Base-by-base conservation (phyloP, 352 stramenopile species). In the Pythium utonaiense region DNA sequence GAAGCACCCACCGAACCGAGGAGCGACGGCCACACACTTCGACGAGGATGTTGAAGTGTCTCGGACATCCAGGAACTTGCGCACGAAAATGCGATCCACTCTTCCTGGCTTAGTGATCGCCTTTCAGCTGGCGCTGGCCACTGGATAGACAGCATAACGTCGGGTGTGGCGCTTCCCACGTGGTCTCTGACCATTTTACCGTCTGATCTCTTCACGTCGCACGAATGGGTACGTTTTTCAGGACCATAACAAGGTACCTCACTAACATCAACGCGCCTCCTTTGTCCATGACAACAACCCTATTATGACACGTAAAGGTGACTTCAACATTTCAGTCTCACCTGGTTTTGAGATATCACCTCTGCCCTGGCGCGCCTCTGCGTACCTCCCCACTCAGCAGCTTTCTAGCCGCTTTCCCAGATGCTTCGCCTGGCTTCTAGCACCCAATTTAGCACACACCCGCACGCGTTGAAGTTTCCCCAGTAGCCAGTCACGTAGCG, bases 371-470 rank as follows among this genome's bases (percentile, higher is more conserved):
- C 33, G 36, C 24, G 24, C 52, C 52, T 48, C 24, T 57, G 36
- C 28, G 12, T 27, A 25, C 41, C 25, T 55, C 31, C n/a, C 10
- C 44, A 22, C 22, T 14, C 22, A 2, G 55, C 40, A 19, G 16
- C 36, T 65, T n/a, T 65, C 58, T 31, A 65, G 38, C 22, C 31
- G 31, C 41, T 16, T 57, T 49, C 28, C 50, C 59, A 66, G 59
- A 31, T 66, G 59, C 40, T 66, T 60, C 40, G 59, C 59, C 59
- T 27, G 54, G 59, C 59, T 60, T 66, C 59, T 66, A 66, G 59
- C 59, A 24, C 34, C 17, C 33, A 38, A 54, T 47, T 53, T 53
- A 53, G 41, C 27, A 13, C 9, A 10, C n/a, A 40, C 51, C 40
- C 24, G 40, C 24, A 17, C 24, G 40, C 40, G 25, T 47, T 47